phyloP scores from a whole-genome alignment of 257 asterid genomes.

The Craterostigma plantagineum region DNA sequence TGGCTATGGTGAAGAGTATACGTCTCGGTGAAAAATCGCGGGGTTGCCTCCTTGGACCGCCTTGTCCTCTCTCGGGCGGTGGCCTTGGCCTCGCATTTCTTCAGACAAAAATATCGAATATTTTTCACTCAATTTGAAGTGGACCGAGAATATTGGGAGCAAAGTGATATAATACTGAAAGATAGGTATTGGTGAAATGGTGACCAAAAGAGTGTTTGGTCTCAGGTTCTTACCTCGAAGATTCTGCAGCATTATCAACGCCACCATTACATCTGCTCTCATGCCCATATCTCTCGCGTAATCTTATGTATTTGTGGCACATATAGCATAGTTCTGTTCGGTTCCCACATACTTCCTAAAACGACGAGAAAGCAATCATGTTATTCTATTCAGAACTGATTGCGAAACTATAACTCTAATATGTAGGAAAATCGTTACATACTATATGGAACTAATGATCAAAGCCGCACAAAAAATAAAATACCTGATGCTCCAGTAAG shows the following conservation, averaged over 20 bases:
- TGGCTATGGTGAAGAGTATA: constrained; percentile 62
- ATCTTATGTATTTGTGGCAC: constrained; percentile 78
- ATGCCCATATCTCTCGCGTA: constrained; percentile 62
- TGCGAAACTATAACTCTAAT: too few relatives aligned
- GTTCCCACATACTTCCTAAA: constrained; percentile 93
- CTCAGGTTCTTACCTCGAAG: constrained; percentile 63
- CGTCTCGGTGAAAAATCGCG: constrained; percentile 39
- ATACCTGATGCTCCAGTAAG: constrained; percentile 47
- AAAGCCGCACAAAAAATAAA: constrained; percentile 7
- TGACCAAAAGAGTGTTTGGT: too few relatives aligned
- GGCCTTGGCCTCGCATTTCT: constrained; percentile 17
- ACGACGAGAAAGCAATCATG: constrained; percentile 6
- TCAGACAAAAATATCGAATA: constrained; percentile 22
- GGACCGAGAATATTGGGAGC: too few relatives aligned
- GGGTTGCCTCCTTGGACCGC: constrained; percentile 66
- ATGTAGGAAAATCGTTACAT: neutral
- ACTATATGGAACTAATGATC: constrained; percentile 4
- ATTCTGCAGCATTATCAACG: constrained; percentile 39
- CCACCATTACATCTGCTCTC: constrained; percentile 52
- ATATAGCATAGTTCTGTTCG: constrained; percentile 68
- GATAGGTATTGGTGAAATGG: neutral
- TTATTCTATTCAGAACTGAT: too few relatives aligned
- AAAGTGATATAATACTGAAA: too few relatives aligned
- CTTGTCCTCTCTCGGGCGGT: constrained; percentile 35
- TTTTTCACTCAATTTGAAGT: constrained; percentile 5